Evolutionary conservation across 345 rosid genomes (phyloP), one percentile per base, ranked within the genome.

Genomic region (Atalantia buxifolia): DNA sequence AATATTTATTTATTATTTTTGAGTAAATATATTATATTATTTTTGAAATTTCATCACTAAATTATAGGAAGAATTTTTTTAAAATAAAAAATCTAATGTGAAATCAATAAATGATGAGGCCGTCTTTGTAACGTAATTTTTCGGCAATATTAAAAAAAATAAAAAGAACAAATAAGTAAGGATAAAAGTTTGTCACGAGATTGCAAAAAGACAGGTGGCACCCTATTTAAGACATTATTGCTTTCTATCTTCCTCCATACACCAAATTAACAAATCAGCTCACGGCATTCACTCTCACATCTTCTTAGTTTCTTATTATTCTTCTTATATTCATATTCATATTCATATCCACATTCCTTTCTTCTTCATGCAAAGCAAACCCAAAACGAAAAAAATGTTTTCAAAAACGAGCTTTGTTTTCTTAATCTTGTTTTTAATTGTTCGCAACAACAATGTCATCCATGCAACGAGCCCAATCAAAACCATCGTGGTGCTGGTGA

Each of bases 401-500:
- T 30, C 74, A 31, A 75, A 22, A 40, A 22, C 30, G 6, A 6
- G 21, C 31, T 64, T 76, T 24, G 66, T 71, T 6, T 76, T 9
- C 21, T 22, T 63, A 25, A 24, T 71, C 64, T 33, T 40, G 45
- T 9, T 64, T 35, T 10, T 80, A 50, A 24, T 78, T 4, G 31
- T 81, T 7, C n/a, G 42, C 81, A 2, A 6, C 40, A 30, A 1
- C 79, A 30, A 12, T 80, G 24, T 76, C 64, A 78, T 27, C 79
- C 68, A 77, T 22, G 86, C 81, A 27, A 1, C 1, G 50, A 76
- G 79, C 45, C 92, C 94, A 9, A 90, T 95, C 79, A 88, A 89
- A 78, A 92, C 92, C 31, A 77, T 95, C 0, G 97, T 95, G 3
- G 91, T 93, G 2, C 71, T 95, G 0, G 98, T 95, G 25, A 95